Evolutionary conservation across 1,284 basidiomycete genomes (phyloP).

Genomic region (Kwoniella shivajii): DNA sequence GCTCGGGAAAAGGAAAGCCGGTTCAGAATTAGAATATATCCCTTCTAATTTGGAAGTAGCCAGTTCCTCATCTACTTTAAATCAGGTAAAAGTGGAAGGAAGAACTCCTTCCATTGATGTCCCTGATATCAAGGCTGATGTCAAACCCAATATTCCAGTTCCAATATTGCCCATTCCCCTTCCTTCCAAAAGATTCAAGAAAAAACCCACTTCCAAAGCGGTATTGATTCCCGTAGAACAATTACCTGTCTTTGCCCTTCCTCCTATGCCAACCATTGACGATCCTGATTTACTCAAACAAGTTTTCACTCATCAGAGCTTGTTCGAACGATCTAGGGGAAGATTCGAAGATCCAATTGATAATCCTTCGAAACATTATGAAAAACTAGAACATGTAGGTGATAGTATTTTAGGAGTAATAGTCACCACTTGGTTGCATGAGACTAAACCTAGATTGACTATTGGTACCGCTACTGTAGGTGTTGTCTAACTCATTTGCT

Average conservation of each 20-base stretch:
- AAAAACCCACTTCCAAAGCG: constrained; percentile 22
- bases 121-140: too few relatives aligned
- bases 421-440: constrained; percentile 50
- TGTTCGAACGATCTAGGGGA: constrained; percentile 32
- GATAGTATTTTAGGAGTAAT: constrained; percentile 49
- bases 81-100: not conserved
- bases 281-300: constrained; percentile 32
- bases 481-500: constrained; percentile 2
- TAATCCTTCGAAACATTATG: constrained; percentile 36
- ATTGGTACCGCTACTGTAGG: constrained; percentile 48
- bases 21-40: not conserved
- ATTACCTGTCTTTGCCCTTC: constrained; percentile 44
- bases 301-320: constrained; percentile 42
- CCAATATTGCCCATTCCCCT: constrained; percentile 35
- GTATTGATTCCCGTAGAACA: constrained; percentile 45
- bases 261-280: constrained; percentile 39
- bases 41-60: not conserved
- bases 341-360: constrained; percentile 39
- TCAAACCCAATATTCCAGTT: constrained; percentile 7
- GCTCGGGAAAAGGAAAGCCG: constrained; percentile 7
- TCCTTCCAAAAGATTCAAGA: constrained; percentile 42
- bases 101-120: not conserved
- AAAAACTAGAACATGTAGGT: constrained; percentile 52
- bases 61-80: not conserved
- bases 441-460: constrained; percentile 40